Evolutionary conservation across 768 basidiomycete species (phyloP).

Genomic region (Auricularia auricula-judae): DNA sequence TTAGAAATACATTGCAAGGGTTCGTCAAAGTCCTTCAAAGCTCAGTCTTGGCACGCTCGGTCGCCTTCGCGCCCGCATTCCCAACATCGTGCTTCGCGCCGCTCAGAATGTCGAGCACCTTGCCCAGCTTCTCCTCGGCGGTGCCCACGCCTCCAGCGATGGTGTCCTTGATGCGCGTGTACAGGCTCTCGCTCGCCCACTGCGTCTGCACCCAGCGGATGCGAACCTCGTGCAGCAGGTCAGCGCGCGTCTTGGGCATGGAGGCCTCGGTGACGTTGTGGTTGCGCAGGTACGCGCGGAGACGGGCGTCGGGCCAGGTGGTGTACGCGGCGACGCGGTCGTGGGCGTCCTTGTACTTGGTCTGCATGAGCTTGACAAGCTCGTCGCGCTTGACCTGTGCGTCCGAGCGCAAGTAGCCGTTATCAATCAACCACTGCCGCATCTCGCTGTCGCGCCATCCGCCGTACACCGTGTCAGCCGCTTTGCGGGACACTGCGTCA

Average conservation of each 20-base stretch:
- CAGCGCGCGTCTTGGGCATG: constrained; percentile 54
- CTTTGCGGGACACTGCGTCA: not conserved
- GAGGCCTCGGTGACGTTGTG: constrained; percentile 60
- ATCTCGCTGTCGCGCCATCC: constrained; percentile 71
- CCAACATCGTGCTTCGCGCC: constrained; percentile 17
- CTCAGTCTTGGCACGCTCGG: constrained; percentile 7
- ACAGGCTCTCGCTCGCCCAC: constrained; percentile 43
- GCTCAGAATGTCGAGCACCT: constrained; percentile 32
- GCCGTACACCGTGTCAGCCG: constrained; percentile 46
- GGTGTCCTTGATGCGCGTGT: constrained; percentile 52
- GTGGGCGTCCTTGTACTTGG: constrained; percentile 50
- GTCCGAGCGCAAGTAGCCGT: constrained; percentile 50
- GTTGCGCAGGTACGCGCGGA: constrained; percentile 80
- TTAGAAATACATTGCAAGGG: too few species aligned
- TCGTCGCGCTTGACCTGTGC: constrained; percentile 62
- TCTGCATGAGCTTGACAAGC: constrained; percentile 57
- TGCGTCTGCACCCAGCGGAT: constrained; percentile 68
- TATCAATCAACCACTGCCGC: constrained; percentile 60
- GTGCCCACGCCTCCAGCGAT: constrained; percentile 57
- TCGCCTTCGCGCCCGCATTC: constrained; percentile 17
- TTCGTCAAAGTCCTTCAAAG: not conserved
- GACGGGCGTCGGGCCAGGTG: constrained; percentile 85
- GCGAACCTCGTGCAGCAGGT: constrained; percentile 74
- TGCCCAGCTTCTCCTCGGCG: constrained; percentile 64
- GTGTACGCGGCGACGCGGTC: constrained; percentile 52